Evolutionary conservation across 129 eudicot species (phyloP).

Genomic region (Arctium lappa): DNA sequence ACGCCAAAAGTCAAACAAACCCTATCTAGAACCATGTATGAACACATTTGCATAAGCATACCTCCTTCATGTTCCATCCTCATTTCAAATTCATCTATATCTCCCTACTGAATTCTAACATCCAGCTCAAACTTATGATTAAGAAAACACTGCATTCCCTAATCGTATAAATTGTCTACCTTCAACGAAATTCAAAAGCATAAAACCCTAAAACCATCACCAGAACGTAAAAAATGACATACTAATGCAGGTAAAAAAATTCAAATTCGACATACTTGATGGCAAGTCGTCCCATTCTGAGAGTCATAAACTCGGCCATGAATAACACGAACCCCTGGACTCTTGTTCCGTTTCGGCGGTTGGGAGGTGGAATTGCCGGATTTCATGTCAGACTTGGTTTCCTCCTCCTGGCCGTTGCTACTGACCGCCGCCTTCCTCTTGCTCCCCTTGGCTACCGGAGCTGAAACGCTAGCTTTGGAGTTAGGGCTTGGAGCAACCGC

Average conservation of each 20-base stretch:
- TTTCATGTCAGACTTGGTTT: neutral
- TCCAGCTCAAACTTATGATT: neutral
- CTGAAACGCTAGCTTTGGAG: conserved; percentile 16
- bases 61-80: neutral
- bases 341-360: conserved; percentile 46
- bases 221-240: neutral
- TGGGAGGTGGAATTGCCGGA: neutral
- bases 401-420: neutral
- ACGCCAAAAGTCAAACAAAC: neutral
- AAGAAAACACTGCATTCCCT: neutral
- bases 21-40: neutral
- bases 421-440: conserved; percentile 5
- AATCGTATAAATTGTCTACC: neutral
- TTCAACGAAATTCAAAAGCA: neutral
- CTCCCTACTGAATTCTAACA: neutral
- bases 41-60: neutral
- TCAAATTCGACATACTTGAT: conserved; percentile 48
- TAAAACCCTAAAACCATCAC: neutral
- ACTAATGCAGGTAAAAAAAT: neutral
- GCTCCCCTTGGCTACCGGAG: neutral
- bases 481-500: conserved; percentile 52
- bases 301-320: conserved; percentile 66
- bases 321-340: conserved; percentile 52
- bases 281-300: conserved; percentile 67
- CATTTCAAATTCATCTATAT: neutral